Conservation (phyloP, 768 basidiomycete species). For the Lepiota venenata region DNA sequence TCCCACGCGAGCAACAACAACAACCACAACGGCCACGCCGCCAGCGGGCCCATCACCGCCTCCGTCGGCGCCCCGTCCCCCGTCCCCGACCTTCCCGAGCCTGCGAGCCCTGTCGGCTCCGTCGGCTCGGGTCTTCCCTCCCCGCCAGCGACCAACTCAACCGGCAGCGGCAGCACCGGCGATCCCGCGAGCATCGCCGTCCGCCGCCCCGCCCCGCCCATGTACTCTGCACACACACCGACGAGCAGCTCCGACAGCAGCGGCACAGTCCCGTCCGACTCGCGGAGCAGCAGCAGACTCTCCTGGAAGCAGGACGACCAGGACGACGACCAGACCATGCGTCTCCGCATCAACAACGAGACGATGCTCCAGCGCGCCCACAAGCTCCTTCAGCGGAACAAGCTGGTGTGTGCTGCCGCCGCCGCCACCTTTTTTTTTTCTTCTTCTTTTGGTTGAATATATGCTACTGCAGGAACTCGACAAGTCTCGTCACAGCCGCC, state of each 20-base stretch:
- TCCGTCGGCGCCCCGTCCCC: constrained; percentile 26
- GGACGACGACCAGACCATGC: constrained; percentile 64
- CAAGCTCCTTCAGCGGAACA: constrained; percentile 69
- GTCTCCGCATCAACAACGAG: constrained; percentile 42
- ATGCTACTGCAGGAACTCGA: constrained; percentile 6
- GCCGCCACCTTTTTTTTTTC: background rate
- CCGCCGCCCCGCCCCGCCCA: constrained; percentile 17
- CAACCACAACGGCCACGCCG: constrained; percentile 18
- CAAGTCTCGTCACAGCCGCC: constrained; percentile 17
- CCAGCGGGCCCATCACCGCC: constrained; percentile 22
- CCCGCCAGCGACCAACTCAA: constrained; percentile 83
- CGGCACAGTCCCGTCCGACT: constrained; percentile 14
- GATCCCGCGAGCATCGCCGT: constrained; percentile 46
- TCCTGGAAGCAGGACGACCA: constrained; percentile 35
- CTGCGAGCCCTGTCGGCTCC: constrained; percentile 56
- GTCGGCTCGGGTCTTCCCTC: constrained; percentile 69
- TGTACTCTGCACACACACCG: constrained; percentile 23
- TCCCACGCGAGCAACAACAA: constrained; percentile 20
- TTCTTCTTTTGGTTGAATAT: too few species aligned
- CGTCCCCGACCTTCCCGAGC: constrained; percentile 69
- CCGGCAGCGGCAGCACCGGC: constrained; percentile 74
- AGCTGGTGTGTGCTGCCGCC: constrained; percentile 50
- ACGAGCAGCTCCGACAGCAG: constrained; percentile 31
- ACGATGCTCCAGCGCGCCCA: constrained; percentile 64
- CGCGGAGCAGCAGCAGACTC: constrained; percentile 23